A percentile compares a stretch with the other conserved stretches of the same genome.
Evolutionary conservation across 2,329 filamentous ascomycete species (phyloP).

Genomic region (Penicillium sp.): DNA sequence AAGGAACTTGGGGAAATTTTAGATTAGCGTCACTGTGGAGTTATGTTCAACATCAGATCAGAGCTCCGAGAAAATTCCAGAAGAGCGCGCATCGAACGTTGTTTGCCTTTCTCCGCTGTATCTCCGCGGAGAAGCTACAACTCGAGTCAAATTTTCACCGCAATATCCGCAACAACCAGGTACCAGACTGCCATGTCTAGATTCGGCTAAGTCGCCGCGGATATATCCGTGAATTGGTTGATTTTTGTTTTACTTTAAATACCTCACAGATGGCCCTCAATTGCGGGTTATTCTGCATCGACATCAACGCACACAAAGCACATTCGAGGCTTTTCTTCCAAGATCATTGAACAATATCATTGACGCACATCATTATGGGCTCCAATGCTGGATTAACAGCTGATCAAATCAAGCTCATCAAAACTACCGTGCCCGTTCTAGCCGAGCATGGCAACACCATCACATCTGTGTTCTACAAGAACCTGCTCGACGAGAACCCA

Average conservation of each 20-base stretch:
- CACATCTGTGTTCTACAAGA: conserved; percentile 69
- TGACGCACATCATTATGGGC: conserved; percentile 11
- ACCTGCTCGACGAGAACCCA: conserved; percentile 64
- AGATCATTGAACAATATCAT: neutral
- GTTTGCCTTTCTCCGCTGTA: neutral
- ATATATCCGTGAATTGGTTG: too few relatives aligned
- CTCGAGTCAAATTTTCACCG: conserved; percentile 3
- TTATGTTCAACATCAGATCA: neutral
- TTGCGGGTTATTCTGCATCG: neutral
- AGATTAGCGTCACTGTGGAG: too few relatives aligned
- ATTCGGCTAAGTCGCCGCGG: neutral
- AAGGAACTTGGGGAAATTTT: too few relatives aligned
- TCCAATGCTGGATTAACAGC: conserved; percentile 27
- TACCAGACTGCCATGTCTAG: conserved; percentile 3
- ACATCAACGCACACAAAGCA: neutral
- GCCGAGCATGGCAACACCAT: conserved; percentile 66
- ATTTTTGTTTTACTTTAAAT: neutral
- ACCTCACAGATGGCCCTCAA: neutral
- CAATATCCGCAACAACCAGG: conserved; percentile 4
- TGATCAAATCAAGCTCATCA: conserved; percentile 64
- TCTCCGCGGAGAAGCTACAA: conserved; percentile 19
- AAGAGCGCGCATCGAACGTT: conserved; percentile 5
- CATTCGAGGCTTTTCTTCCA: neutral
- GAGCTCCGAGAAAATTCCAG: conserved; percentile 8
- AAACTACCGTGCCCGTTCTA: conserved; percentile 68